phyloP scores from a whole-genome alignment of 2,329 filamentous ascomycete genomes.

The Ophiocordyceps camponoti-saundersi region DNA sequence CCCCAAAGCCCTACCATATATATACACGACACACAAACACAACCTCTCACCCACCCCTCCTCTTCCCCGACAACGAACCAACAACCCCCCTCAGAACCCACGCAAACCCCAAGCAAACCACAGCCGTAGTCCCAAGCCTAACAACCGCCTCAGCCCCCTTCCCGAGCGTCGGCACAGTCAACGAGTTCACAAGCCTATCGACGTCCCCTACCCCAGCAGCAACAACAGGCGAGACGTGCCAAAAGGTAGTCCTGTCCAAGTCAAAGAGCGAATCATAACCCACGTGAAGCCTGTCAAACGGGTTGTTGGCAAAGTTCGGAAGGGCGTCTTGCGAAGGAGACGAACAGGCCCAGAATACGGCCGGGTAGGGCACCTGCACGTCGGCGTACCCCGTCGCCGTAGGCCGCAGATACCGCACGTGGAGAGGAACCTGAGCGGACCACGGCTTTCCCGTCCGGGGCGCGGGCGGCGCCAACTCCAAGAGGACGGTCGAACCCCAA shows the following conservation, averaged over 20 bases:
- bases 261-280: constrained; percentile 69
- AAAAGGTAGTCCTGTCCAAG: neutral
- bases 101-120: neutral
- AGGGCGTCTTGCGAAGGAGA: neutral
- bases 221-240: neutral
- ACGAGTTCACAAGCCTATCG: neutral
- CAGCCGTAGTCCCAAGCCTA: neutral
- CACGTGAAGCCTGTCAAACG: constrained; percentile 72
- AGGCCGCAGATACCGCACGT: constrained; percentile 66
- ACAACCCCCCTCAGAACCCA: neutral
- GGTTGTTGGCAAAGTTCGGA: constrained; percentile 53
- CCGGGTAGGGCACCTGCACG: constrained; percentile 58
- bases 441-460: constrained; percentile 25
- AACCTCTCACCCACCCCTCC: neutral
- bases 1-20: too few species aligned
- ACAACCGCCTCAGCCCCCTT: neutral
- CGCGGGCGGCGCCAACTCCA: constrained; percentile 50
- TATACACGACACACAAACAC: too few species aligned
- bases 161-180: neutral
- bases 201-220: neutral
- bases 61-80: neutral
- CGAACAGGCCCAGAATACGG: constrained; percentile 79
- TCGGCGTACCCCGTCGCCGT: constrained; percentile 33
- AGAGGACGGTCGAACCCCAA: constrained; percentile 67
- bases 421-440: constrained; percentile 60